Base-by-base conservation (phyloP, 2,329 filamentous ascomycete species). In the Chaetomium sp. region DNA sequence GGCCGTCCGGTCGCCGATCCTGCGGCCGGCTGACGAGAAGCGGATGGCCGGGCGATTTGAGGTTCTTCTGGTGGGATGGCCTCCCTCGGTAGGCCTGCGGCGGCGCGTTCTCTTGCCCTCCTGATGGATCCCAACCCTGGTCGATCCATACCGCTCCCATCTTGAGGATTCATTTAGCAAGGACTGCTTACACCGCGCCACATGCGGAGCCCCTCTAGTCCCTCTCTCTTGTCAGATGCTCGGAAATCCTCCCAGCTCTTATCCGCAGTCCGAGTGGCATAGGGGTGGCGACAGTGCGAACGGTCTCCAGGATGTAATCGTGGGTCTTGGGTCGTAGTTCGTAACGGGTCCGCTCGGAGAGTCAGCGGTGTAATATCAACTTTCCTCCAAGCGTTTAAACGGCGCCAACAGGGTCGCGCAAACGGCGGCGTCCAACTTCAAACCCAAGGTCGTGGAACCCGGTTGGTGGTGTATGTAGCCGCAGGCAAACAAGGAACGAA, bases 161-260 rank as follows among this genome's bases (percentile, higher is more conserved):
- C 76, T 79, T 85, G 80, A 75, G 78, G 79, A 81, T 79, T 85
- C 84, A 86, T 86, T 80, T 81, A 81, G 73, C 69, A 72, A 67
- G 70, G 63, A 67, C 69, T 68, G 72, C 70, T 69, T 67, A 57
- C 62, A 29, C 67, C 62, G 65, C 67, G 59, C 67, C 68, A 70
- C 72, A 71, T 73, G 66, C 70, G 69, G 69, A n/a, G 66, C 67
- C 57, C 61, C 66, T 65, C 62, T 29, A 62, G 33, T 70, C 65
- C 70, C 68, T 65, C 66, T 70, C 65, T 56, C 65, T 68, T 66
- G 59, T 57, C 65, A 57, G 35, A 29, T 57, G 55, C 58, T 63
- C 42, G 50, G 50, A 45, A 35, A 42, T 63, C 67, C 65, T 67
- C 66, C 59, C 57, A 60, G 13, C 29, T 55, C 54, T 23, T 62